Conservation (phyloP, 148 eudicot species). For the Camellia granthamiana region DNA sequence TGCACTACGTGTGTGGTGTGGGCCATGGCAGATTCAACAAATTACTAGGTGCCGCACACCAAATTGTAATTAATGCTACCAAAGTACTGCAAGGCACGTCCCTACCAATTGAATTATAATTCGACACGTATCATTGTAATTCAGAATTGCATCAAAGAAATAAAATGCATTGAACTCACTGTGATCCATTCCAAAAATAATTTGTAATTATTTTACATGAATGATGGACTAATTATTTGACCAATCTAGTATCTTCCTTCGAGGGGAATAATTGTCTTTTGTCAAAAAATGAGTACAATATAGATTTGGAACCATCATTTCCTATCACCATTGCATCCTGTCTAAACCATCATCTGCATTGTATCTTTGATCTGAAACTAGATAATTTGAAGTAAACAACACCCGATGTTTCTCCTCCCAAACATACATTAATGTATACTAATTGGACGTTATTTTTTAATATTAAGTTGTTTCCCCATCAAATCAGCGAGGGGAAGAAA, state of each 20-base stretch:
- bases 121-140: not conserved
- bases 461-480: not conserved
- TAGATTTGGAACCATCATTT: not conserved
- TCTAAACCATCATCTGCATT: not conserved
- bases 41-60: no score
- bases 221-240: no score
- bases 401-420: no score
- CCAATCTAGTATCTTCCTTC: not conserved
- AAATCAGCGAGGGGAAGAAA: not conserved
- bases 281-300: not conserved
- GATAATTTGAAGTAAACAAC: not conserved
- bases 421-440: no score
- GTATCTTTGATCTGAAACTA: not conserved
- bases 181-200: not conserved
- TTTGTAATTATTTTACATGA: no score
- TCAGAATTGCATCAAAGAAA: not conserved
- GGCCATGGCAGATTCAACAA: no score
- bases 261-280: not conserved
- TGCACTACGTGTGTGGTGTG: no score
- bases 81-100: not conserved
- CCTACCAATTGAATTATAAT: no score
- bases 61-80: no score
- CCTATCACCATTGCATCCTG: not conserved
- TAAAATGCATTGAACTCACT: not conserved
- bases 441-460: no score